Conservation (phyloP, 2,329 filamentous ascomycete species). For the Massarina eburnea region DNA sequence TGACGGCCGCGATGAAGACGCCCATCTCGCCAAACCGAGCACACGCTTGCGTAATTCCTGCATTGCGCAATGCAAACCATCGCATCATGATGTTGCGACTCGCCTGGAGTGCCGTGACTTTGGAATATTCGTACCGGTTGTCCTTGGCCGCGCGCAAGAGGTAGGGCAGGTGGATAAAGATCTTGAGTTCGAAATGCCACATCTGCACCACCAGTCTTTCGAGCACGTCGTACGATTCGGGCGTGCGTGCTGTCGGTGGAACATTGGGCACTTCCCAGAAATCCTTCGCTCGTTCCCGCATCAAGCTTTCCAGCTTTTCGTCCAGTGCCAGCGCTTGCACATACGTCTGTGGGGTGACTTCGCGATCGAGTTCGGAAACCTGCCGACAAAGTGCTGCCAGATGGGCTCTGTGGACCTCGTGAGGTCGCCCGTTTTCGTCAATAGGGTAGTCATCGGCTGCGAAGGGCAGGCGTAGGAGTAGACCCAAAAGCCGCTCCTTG, state of each 20-base stretch:
- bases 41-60: conserved; percentile 37
- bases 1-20: conserved; percentile 40
- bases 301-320: conserved; percentile 32
- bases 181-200: conserved; percentile 40
- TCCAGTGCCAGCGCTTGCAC: conserved; percentile 35
- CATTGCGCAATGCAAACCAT: conserved; percentile 41
- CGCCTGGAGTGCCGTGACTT: conserved; percentile 37
- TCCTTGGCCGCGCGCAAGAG: conserved; percentile 34
- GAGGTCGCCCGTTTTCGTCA: conserved; percentile 16
- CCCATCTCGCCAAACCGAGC: conserved; percentile 36
- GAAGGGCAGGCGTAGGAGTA: conserved; percentile 41
- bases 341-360: conserved; percentile 35
- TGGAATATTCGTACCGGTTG: conserved; percentile 37
- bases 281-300: conserved; percentile 33
- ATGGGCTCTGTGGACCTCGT: conserved; percentile 25
- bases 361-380: conserved; percentile 31
- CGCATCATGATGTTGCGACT: conserved; percentile 40
- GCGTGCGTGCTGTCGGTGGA: conserved; percentile 32
- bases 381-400: conserved; percentile 25
- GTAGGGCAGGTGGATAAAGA: conserved; percentile 40
- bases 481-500: conserved; percentile 32
- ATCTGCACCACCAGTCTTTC: conserved; percentile 37
- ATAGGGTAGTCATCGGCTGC: conserved; percentile 36
- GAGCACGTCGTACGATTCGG: conserved; percentile 28
- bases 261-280: conserved; percentile 43